Evolutionary conservation across 192 early-diverging fungal species (phyloP), one percentile per base, ranked within the genome.

Genomic region (Coemansia sp.): DNA sequence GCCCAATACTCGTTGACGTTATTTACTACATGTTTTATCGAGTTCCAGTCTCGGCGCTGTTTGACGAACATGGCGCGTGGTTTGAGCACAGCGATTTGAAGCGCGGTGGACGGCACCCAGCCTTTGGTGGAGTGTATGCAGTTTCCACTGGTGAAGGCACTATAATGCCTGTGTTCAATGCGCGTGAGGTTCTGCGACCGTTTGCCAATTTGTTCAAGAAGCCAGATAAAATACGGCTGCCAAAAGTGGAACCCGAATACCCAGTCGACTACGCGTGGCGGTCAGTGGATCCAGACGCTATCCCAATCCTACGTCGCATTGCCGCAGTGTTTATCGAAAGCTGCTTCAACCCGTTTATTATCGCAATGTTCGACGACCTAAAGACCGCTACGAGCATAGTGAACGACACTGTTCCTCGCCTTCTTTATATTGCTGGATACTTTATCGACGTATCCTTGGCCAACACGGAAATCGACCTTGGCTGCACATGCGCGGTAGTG

Each of bases 91-190:
- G 48, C n/a, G 18, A 42, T 52, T 49, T 53, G 26, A 61, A 50
- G 60, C 82, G 28, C 64, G 52, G 58, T 5, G 56, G 63, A 48
- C 69, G 89, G 25, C 89, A 90, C 49, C 84, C 84, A 25, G 69
- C 86, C 58, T 90, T 90, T 72, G 86, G 89, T 28, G 85, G 87
- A n/a, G 84, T 85, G 17, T 87, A 84, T 51, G 80, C 83, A 3
- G 72, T 87, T 0, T 74, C 77, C 11, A 74, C 77, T 1, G 72
- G 80, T 11, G 65, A 72, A 17, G 73, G 69, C 48, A 70, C 70
- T 0, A 60, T 82, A 3, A 78, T 82, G 72, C 72, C 81, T 5
- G 67, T 82, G 5, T 74, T 82, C 26, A 78, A 51, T 28, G 60
- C 76, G 15, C 52, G 61, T 6, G 76, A 73, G 37, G 75, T 75